Base-by-base conservation (phyloP, 2,329 filamentous ascomycete species). In the Thielaviopsis ethacetica region DNA sequence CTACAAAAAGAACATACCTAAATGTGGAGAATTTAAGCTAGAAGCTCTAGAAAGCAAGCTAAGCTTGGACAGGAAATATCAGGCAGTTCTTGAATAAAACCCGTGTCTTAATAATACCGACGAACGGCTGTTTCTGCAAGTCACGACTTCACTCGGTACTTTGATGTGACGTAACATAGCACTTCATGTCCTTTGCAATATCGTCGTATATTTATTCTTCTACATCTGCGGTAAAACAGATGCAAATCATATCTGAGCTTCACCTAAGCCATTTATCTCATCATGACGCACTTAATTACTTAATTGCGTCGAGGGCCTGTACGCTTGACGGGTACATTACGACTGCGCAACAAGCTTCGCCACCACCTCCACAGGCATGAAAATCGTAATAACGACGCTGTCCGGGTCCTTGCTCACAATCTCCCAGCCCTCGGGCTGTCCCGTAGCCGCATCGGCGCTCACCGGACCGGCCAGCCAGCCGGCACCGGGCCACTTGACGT, bases 311-410 rank as follows among this genome's bases (percentile, higher is more conserved):
- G 30, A 34, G 30, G 10, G 10, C 30, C 10, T 34, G 30, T 34
- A 12, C 10, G n/a, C 2, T 7, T 3, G n/a, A 22, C 27, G 27
- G 21, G 27, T 9, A 54, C 22, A 5, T 30, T 19, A 53, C 12
- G 56, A 52, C 41, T 57, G 47, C n/a, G 51, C 54, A 26, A 59
- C 52, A 21, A 59, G 13, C 57, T 62, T 62, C 3, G 60, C 60
- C 12, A 59, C 24, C 21, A 62, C 44, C 13, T 53, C 26, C 12
- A 62, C 41, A 9, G 54, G 54, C 22, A 59, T 59, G 52, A 50
- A 59, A 27, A 49, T 38, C 27, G 44, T n/a, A 24, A 56, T 55
- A 1, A 55, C 22, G 2, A 26, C 7, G 13, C 41, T 49, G 9
- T 34, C 21, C 7, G 55, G 56, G 22, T 54, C 38, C 17, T 52